Evolutionary conservation across 1,284 basidiomycete genomes (phyloP).

Genomic region (Earliella scabrosa): DNA sequence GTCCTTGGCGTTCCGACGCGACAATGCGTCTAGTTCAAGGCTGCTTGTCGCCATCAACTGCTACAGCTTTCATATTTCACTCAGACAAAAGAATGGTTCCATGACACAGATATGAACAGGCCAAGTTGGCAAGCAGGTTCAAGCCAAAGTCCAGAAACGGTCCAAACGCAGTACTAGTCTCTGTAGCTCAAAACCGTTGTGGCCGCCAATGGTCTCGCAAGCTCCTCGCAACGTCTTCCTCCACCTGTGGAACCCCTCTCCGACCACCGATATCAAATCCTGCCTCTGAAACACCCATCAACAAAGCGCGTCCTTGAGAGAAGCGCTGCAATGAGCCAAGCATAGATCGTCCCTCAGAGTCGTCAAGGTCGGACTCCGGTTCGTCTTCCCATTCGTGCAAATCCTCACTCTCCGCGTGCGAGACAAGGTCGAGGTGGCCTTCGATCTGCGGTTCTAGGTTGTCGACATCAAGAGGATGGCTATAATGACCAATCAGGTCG

Average conservation of each 20-base stretch:
- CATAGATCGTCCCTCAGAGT: conserved; percentile 1
- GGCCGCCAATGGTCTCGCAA: conserved; percentile 68
- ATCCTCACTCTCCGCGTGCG: background rate
- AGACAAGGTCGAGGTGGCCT: background rate
- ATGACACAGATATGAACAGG: too few relatives aligned
- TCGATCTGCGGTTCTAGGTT: too few relatives aligned
- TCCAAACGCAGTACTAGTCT: too few relatives aligned
- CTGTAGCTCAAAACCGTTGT: conserved; percentile 45
- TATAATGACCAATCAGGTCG: background rate
- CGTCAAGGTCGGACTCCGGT: conserved; percentile 1
- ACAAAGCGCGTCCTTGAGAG: conserved; percentile 49
- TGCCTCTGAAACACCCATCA: conserved; percentile 29
- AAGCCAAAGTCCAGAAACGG: too few relatives aligned
- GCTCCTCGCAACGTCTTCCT: conserved; percentile 59
- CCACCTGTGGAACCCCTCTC: conserved; percentile 40
- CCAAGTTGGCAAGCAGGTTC: too few relatives aligned
- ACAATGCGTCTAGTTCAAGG: too few relatives aligned
- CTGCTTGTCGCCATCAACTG: background rate
- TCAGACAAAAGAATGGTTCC: too few relatives aligned
- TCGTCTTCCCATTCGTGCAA: background rate
- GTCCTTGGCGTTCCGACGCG: background rate
- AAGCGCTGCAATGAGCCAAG: conserved; percentile 20
- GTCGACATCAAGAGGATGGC: too few relatives aligned
- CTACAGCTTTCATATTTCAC: too few relatives aligned
- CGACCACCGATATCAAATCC: background rate